Percentiles rank a stretch among this genome's conserved stretches.
Conservation (phyloP, 306 rosid genomes). For the Rubus parviflorus region DNA sequence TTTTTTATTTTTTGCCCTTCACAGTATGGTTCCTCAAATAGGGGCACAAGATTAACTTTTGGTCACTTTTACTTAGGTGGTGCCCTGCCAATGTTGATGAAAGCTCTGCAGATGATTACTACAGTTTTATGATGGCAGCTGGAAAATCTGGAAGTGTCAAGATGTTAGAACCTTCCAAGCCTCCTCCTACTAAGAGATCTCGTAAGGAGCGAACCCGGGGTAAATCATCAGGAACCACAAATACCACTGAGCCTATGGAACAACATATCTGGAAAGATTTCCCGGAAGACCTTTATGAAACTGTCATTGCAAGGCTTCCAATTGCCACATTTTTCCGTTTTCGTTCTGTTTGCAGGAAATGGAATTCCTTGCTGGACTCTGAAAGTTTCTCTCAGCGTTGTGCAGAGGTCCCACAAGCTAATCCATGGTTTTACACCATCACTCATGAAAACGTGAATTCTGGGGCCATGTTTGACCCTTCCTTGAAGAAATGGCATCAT, state of each 20-base stretch:
- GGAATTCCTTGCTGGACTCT: constrained; percentile 79
- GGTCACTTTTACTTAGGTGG: constrained; percentile 48
- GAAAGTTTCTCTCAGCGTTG: constrained; percentile 70
- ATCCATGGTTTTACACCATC: constrained; percentile 85
- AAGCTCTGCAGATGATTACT: constrained; percentile 60
- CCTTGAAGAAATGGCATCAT: constrained; percentile 83
- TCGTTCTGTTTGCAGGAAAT: constrained; percentile 72
- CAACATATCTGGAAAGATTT: constrained; percentile 76
- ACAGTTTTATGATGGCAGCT: constrained; percentile 65
- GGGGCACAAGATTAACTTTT: constrained; percentile 24
- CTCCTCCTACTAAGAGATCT: constrained; percentile 61
- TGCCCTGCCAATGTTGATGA: constrained; percentile 60
- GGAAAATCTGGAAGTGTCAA: constrained; percentile 52
- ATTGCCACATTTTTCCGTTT: constrained; percentile 70
- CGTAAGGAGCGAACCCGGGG: constrained; percentile 56
- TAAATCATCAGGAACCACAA: constrained; percentile 45
- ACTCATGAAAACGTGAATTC: constrained; percentile 68
- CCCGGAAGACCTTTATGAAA: constrained; percentile 82
- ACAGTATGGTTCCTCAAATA: neutral
- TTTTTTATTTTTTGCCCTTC: neutral
- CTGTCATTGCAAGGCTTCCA: constrained; percentile 87
- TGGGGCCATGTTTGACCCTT: constrained; percentile 89
- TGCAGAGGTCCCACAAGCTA: constrained; percentile 54
- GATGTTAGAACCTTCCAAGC: constrained; percentile 58
- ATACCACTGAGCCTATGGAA: constrained; percentile 63